Evolutionary conservation across 768 basidiomycete species (phyloP).

Genomic region (Tricholoma furcatifolium): DNA sequence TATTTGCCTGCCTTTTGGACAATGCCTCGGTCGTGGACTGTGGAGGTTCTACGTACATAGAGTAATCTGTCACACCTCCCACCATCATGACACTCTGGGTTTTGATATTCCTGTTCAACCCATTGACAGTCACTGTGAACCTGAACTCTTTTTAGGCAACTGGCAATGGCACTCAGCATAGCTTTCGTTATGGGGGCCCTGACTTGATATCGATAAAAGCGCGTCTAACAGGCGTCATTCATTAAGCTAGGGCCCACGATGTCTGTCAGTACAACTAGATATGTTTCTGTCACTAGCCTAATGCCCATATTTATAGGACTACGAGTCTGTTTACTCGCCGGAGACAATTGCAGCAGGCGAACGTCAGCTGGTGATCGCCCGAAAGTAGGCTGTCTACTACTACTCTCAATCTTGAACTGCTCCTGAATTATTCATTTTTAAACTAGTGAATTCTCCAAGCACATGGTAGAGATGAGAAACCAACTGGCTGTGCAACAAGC

Average conservation of each 20-base stretch:
- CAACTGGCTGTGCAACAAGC: background rate
- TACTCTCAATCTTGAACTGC: background rate
- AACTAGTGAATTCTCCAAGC: conserved; percentile 9
- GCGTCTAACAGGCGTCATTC: background rate
- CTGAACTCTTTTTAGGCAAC: too few species aligned
- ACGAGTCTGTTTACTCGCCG: conserved; percentile 11
- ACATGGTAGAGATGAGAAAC: background rate
- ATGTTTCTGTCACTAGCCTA: background rate
- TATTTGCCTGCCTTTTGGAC: too few species aligned
- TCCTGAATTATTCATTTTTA: background rate
- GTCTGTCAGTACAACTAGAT: background rate
- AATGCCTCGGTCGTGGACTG: too few species aligned
- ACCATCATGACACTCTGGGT: too few species aligned
- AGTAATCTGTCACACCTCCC: too few species aligned
- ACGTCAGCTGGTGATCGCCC: conserved; percentile 9
- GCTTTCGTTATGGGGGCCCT: too few species aligned
- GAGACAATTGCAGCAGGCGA: conserved; percentile 13
- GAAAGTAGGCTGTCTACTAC: conserved; percentile 9
- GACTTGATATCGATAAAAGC: too few species aligned
- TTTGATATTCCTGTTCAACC: too few species aligned
- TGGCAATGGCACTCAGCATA: too few species aligned
- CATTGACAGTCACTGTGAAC: too few species aligned
- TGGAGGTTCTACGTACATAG: too few species aligned
- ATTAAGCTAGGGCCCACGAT: background rate
- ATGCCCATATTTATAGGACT: background rate